Conservation (phyloP, 2,329 filamentous ascomycete genomes). For the Tolypocladium nubicola region DNA sequence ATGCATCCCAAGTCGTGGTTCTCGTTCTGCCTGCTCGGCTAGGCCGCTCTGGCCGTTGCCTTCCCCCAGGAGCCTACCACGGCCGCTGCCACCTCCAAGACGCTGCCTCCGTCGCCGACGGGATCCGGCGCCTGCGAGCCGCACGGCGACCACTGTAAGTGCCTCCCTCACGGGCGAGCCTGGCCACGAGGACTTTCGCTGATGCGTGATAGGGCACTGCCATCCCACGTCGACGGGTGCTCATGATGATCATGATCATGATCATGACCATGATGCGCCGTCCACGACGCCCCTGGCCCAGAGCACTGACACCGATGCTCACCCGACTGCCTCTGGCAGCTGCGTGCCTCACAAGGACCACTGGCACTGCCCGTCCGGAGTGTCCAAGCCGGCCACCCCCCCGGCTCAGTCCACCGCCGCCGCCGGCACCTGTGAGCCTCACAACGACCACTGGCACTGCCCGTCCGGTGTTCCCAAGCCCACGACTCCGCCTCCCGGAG, state of each 20-base stretch:
- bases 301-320: not conserved
- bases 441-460: constrained; percentile 8
- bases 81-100: not conserved
- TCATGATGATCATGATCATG: not conserved
- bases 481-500: constrained; percentile 4
- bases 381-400: not conserved
- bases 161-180: not conserved
- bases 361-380: not conserved
- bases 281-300: not conserved
- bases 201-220: constrained; percentile 7
- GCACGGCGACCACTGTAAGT: constrained; percentile 8
- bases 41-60: constrained; percentile 3
- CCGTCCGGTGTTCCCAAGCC: constrained; percentile 5
- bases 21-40: constrained; percentile 6
- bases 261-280: not conserved
- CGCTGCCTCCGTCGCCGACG: constrained; percentile 9
- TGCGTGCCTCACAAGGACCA: not conserved
- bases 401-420: not conserved
- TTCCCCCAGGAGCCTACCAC: not conserved
- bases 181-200: not conserved
- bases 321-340: not conserved
- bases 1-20: constrained; percentile 7
- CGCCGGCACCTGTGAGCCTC: constrained; percentile 2
- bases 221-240: constrained; percentile 1
- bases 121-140: constrained; percentile 7